phyloP scores from a whole-genome alignment of 176 grass and related monocot genomes.

The Coix lacrymajobi region DNA sequence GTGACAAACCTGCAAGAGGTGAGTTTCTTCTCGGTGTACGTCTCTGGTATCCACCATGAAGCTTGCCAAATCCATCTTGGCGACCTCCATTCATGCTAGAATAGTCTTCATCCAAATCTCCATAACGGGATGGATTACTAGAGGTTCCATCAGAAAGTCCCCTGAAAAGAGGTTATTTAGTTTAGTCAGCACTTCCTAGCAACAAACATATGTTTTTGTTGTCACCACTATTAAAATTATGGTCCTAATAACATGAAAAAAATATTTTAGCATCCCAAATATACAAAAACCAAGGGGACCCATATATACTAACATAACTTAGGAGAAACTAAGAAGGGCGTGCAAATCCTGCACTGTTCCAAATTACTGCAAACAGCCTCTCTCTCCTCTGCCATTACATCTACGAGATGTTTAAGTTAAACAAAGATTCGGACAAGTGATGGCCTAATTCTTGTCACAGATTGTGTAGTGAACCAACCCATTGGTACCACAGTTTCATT shows the following conservation, averaged over 20 bases:
- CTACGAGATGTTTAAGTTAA: neutral
- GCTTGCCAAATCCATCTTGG: constrained; percentile 32
- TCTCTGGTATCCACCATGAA: constrained; percentile 29
- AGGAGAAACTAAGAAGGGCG: neutral
- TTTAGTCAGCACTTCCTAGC: neutral
- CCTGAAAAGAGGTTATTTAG: constrained; percentile 27
- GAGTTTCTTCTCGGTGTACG: constrained; percentile 37
- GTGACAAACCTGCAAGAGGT: constrained; percentile 34
- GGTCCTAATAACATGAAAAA: neutral
- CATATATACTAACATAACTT: neutral
- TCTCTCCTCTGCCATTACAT: neutral
- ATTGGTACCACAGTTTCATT: neutral
- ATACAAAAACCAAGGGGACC: neutral
- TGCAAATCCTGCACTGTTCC: neutral
- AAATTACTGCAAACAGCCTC: neutral
- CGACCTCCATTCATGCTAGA: constrained; percentile 38
- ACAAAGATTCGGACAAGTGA: neutral
- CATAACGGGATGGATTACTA: constrained; percentile 4
- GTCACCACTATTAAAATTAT: neutral
- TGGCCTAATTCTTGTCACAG: neutral
- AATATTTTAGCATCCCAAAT: neutral
- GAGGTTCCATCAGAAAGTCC: constrained; percentile 13
- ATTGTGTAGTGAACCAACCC: neutral
- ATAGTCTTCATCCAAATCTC: constrained; percentile 37
- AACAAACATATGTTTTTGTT: neutral